Evolutionary conservation across 176 grass and related monocot genomes (phyloP).

Genomic region (Ensete ventricosum): DNA sequence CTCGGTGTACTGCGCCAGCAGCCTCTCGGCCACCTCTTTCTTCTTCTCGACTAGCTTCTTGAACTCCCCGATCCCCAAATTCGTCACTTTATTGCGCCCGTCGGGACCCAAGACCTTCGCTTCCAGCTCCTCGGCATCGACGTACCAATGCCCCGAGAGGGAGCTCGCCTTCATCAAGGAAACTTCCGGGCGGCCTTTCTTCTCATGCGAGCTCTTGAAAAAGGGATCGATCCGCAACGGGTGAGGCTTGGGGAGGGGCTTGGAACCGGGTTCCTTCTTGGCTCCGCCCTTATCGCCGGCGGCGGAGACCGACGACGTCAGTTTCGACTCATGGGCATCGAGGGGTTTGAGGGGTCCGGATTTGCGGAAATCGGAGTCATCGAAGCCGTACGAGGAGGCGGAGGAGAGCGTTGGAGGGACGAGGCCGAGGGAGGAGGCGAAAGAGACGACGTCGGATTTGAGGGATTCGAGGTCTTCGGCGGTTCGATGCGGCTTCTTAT

Average conservation of each 20-base stretch:
- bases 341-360: conserved; percentile 40
- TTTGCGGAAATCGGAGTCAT: conserved; percentile 89
- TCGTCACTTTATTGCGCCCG: conserved; percentile 5
- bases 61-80: conserved; percentile 34
- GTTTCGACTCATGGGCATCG: conserved; percentile 19
- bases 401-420: conserved; percentile 4
- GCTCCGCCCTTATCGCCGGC: neutral
- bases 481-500: conserved; percentile 1
- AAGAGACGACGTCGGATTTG: conserved; percentile 79
- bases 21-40: conserved; percentile 56
- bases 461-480: conserved; percentile 41
- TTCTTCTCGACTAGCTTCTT: conserved; percentile 49
- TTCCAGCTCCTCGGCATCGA: conserved; percentile 57
- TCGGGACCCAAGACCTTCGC: conserved; percentile 33
- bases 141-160: conserved; percentile 61
- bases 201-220: neutral
- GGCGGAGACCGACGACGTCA: neutral
- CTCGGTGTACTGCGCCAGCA: conserved; percentile 51
- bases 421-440: conserved; percentile 77
- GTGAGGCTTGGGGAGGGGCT: conserved; percentile 33
- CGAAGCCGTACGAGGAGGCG: conserved; percentile 42
- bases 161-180: conserved; percentile 39
- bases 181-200: conserved; percentile 1
- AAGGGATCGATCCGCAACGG: conserved; percentile 33
- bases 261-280: conserved; percentile 11